Percentiles rank a stretch among this genome's conserved stretches.
These are phyloP conservation scores for Alternaria triticina DNA, from an alignment of 2,329 filamentous ascomycete species.

Conservation along the genomic window DNA sequence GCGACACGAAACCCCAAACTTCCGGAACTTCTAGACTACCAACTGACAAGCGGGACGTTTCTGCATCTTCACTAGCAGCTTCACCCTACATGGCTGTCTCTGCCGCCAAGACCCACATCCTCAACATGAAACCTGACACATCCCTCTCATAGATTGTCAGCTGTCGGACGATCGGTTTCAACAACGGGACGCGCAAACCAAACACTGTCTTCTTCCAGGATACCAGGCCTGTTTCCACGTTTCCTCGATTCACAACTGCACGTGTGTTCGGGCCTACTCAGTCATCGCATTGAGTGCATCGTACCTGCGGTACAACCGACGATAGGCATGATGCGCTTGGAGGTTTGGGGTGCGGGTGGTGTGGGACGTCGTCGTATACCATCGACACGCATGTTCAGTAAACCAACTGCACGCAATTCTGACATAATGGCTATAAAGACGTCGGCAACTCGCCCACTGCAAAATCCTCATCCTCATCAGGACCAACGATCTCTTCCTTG, in stretches of 20 bases:
- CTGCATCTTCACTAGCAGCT: background rate
- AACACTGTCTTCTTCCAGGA: background rate
- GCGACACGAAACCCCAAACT: background rate
- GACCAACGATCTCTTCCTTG: slow-evolving; percentile 11
- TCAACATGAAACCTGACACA: background rate
- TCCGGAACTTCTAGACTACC: background rate
- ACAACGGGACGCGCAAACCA: background rate
- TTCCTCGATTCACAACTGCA: background rate
- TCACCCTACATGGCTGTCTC: background rate
- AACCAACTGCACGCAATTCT: background rate
- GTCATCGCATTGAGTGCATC: background rate
- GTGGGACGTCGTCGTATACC: background rate
- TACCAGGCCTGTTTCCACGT: background rate
- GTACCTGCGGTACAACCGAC: background rate
- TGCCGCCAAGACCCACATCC: background rate
- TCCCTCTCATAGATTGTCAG: background rate
- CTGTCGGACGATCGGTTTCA: background rate
- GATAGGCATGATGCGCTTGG: slow-evolving; percentile 2
- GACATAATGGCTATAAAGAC: slow-evolving; percentile 16
- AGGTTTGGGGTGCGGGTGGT: slow-evolving; percentile 14
- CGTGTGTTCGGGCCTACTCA: background rate
- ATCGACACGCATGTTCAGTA: background rate
- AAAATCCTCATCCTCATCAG: slow-evolving; percentile 9
- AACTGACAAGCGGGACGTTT: background rate
- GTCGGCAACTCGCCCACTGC: background rate